Evolutionary conservation across 306 rosid genomes (phyloP).

Genomic region (Vigna hirtella): DNA sequence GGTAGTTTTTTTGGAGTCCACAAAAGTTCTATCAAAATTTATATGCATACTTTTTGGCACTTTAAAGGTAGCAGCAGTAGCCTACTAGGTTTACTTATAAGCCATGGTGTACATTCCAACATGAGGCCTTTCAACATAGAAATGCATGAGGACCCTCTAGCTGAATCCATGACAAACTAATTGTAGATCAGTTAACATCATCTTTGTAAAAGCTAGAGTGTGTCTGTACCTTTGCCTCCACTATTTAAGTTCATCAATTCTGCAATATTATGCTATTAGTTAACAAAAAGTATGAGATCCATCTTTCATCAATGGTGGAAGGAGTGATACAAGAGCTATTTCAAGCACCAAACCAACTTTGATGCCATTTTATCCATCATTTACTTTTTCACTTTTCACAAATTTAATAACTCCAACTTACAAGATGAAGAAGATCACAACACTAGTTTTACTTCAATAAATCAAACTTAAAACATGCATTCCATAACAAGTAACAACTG

Average conservation of each 20-base stretch:
- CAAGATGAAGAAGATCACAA: no score
- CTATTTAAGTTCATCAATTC: constrained; percentile 10
- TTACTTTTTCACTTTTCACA: no score
- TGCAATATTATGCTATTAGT: background rate
- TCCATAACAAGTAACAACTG: background rate
- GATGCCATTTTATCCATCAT: no score
- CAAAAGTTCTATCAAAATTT: constrained; percentile 12
- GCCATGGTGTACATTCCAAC: constrained; percentile 42
- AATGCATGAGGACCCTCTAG: background rate
- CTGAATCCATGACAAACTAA: constrained; percentile 38
- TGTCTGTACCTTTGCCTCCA: constrained; percentile 23
- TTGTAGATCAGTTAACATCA: constrained; percentile 43
- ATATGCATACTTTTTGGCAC: constrained; percentile 45
- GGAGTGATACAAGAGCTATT: background rate
- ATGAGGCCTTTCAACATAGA: constrained; percentile 28
- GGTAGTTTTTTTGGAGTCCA: background rate
- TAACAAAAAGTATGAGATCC: background rate
- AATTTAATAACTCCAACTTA: no score
- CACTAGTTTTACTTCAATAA: no score
- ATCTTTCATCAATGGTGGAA: background rate
- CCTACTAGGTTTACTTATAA: constrained; percentile 32
- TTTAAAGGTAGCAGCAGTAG: background rate
- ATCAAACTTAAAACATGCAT: no score
- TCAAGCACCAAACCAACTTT: background rate
- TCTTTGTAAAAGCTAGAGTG: constrained; percentile 38